Percentiles rank a stretch among this genome's conserved stretches.
phyloP scores from a whole-genome alignment of 176 grass and related monocot species.

The Leersia perrieri region DNA sequence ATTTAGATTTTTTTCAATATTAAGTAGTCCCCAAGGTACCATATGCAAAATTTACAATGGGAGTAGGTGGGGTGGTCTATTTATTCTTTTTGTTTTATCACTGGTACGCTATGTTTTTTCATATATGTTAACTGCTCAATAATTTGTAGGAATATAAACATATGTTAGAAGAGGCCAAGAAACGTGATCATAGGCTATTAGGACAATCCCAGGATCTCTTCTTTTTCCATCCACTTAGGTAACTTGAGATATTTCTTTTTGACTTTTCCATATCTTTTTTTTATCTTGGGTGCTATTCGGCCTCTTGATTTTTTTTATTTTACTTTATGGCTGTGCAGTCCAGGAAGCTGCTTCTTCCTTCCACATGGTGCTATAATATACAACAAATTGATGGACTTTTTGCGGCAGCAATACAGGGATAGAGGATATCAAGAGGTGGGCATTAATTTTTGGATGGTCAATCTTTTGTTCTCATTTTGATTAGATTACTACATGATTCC shows the following conservation, averaged over 20 bases:
- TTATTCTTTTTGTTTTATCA: constrained; percentile 14
- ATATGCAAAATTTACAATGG: no score
- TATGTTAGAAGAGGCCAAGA: constrained; percentile 92
- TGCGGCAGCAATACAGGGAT: constrained; percentile 68
- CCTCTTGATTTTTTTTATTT: constrained; percentile 14
- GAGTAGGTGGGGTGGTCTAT: no score
- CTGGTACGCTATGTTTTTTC: background rate
- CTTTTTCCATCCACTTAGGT: constrained; percentile 99
- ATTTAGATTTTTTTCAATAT: no score
- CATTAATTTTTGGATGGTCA: constrained; percentile 28
- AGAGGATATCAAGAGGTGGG: constrained; percentile 92
- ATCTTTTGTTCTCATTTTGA: background rate
- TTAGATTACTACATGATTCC: constrained; percentile 8
- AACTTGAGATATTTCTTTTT: constrained; percentile 20
- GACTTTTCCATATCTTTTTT: background rate
- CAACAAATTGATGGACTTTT: constrained; percentile 95
- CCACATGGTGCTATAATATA: constrained; percentile 92
- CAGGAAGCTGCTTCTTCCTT: constrained; percentile 98
- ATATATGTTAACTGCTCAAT: background rate
- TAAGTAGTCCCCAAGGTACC: no score
- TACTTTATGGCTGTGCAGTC: constrained; percentile 52
- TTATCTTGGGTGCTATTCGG: no score
- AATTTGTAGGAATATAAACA: constrained; percentile 79
- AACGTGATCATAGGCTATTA: constrained; percentile 88
- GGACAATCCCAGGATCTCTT: constrained; percentile 93